Evolutionary conservation across 1,139 yeast species (phyloP).

Genomic region (Lodderomyces margitis): DNA sequence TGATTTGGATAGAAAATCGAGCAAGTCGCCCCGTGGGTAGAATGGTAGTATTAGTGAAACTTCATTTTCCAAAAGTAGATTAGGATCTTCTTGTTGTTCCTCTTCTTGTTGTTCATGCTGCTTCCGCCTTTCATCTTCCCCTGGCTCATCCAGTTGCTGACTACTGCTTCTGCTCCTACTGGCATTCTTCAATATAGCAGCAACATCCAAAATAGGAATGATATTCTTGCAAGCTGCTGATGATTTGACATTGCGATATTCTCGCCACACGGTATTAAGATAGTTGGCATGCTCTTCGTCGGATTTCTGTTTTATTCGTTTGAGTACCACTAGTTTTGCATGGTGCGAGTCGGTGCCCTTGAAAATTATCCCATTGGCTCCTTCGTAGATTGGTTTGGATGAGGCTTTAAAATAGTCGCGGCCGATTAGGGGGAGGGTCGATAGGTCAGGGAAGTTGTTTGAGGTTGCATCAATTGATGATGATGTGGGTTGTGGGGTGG

Average conservation of each 20-base stretch:
- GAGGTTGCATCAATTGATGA: too few species aligned
- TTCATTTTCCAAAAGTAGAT: slow-evolving; percentile 14
- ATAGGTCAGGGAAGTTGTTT: background rate
- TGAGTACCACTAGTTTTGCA: slow-evolving; percentile 26
- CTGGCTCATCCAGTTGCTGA: too few species aligned
- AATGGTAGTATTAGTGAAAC: slow-evolving; percentile 38
- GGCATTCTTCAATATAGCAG: slow-evolving; percentile 14
- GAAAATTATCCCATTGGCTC: slow-evolving; percentile 42
- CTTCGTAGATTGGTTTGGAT: slow-evolving; percentile 39
- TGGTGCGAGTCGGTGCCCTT: slow-evolving; percentile 28
- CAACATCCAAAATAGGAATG: slow-evolving; percentile 25
- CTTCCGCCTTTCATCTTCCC: background rate
- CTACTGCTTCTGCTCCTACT: slow-evolving; percentile 12
- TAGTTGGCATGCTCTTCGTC: slow-evolving; percentile 17
- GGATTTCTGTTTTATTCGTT: slow-evolving; percentile 27
- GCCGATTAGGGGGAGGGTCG: slow-evolving; percentile 13
- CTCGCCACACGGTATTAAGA: slow-evolving; percentile 24
- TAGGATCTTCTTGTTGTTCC: background rate
- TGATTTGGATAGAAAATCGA: slow-evolving; percentile 38
- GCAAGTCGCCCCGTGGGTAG: slow-evolving; percentile 47
- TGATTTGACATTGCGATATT: slow-evolving; percentile 27
- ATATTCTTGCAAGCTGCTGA: slow-evolving; percentile 29
- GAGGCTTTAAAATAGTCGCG: slow-evolving; percentile 24
- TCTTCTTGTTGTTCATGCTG: background rate
- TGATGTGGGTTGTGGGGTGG: background rate